Conservation (phyloP, 441 rosid genomes). For the Populus hybrid region DNA sequence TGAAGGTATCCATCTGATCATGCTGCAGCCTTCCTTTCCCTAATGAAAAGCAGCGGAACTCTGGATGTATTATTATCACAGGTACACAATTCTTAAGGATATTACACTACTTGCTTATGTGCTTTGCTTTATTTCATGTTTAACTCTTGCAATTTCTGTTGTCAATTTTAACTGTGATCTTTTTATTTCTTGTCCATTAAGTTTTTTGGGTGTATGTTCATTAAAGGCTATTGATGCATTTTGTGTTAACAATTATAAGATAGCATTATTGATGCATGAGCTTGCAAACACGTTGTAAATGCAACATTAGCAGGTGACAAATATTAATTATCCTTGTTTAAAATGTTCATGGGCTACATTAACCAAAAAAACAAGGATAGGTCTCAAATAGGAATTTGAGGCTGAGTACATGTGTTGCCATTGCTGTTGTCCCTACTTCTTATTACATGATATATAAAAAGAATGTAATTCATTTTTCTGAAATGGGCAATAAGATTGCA, state of each 20-base stretch:
- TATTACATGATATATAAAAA: background rate
- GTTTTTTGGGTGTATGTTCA: too few species aligned
- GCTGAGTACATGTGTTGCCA: background rate
- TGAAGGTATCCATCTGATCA: constrained; percentile 46
- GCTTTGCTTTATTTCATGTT: too few species aligned
- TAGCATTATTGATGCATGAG: too few species aligned
- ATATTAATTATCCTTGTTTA: too few species aligned
- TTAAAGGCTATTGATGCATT: too few species aligned
- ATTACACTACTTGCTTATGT: too few species aligned
- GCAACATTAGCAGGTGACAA: too few species aligned
- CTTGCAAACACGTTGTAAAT: too few species aligned
- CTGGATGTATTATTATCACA: constrained; percentile 46
- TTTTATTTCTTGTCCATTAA: background rate
- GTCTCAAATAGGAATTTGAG: constrained; percentile 9
- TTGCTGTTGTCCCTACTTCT: background rate
- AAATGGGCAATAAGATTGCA: background rate
- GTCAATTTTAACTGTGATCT: background rate
- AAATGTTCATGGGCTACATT: too few species aligned
- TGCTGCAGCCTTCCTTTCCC: constrained; percentile 35
- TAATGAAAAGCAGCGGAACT: constrained; percentile 40
- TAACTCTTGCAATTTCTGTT: too few species aligned
- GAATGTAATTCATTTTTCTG: background rate
- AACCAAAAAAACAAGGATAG: too few species aligned
- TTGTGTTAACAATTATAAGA: too few species aligned
- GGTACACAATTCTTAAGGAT: constrained; percentile 24